Percentiles rank a stretch among this genome's conserved stretches.
Evolutionary conservation across 2,329 filamentous ascomycete species (phyloP).

Genomic region (Cercospora citrullina): DNA sequence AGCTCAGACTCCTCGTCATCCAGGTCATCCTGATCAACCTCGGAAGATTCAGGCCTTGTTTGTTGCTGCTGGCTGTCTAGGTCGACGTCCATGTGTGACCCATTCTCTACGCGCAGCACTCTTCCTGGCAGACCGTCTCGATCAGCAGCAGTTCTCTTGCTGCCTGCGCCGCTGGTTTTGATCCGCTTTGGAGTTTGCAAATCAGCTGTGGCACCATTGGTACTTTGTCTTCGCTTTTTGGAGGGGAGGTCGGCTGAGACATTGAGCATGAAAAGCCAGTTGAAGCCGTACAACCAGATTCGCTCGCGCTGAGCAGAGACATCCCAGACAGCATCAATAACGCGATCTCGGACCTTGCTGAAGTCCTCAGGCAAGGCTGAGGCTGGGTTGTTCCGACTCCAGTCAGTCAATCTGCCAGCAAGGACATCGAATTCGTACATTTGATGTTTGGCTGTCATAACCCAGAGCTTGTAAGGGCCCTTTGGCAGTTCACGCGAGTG

Average conservation of each 20-base stretch:
- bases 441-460: conserved; percentile 65
- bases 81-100: conserved; percentile 30
- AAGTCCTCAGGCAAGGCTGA: conserved; percentile 73
- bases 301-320: conserved; percentile 56
- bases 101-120: conserved; percentile 33
- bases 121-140: conserved; percentile 37
- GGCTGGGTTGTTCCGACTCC: conserved; percentile 82
- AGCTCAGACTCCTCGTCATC: conserved; percentile 33
- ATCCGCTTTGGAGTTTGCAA: conserved; percentile 35
- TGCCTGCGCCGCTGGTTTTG: conserved; percentile 56
- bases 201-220: conserved; percentile 24
- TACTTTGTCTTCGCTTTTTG: conserved; percentile 35
- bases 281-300: conserved; percentile 83
- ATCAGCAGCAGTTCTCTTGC: conserved; percentile 46
- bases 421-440: conserved; percentile 77
- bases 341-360: conserved; percentile 71
- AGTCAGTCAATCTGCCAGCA: conserved; percentile 75
- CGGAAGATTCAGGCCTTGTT: conserved; percentile 44
- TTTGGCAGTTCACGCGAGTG: conserved; percentile 59
- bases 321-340: conserved; percentile 85
- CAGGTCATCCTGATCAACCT: conserved; percentile 40
- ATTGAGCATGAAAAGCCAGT: conserved; percentile 92
- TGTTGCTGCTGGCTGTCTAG: conserved; percentile 37
- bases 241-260: conserved; percentile 64
- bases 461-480: conserved; percentile 56